Evolutionary conservation across 495 filamentous ascomycete species (phyloP).

Genomic region (Hyaloscypha hepaticicola): DNA sequence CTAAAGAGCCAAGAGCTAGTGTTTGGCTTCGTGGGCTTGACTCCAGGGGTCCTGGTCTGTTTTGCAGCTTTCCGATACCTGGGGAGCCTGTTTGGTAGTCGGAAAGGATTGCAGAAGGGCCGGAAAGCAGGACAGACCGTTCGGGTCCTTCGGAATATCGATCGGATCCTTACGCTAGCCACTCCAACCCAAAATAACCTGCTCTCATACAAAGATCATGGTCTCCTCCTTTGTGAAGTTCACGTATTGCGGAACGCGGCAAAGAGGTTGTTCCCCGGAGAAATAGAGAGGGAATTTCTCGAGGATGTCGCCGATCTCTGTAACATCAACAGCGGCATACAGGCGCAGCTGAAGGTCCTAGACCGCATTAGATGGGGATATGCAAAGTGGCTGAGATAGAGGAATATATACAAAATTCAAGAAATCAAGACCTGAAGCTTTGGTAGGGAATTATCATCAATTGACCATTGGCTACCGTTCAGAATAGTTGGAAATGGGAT

Average conservation of each 20-base stretch:
- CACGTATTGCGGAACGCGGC: slow-evolving; percentile 72
- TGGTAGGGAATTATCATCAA: not conserved
- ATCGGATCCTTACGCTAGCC: slow-evolving; percentile 73
- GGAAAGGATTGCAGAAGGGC: slow-evolving; percentile 61
- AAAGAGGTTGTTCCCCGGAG: slow-evolving; percentile 58
- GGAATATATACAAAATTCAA: not conserved
- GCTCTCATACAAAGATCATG: slow-evolving; percentile 86
- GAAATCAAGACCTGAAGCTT: not conserved
- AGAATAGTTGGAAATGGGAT: not conserved
- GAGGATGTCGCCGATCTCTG: slow-evolving; percentile 82
- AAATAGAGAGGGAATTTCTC: slow-evolving; percentile 75
- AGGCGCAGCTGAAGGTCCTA: slow-evolving; percentile 70
- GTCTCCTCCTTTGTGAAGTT: slow-evolving; percentile 83
- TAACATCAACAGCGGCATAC: slow-evolving; percentile 69
- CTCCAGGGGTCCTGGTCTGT: slow-evolving; percentile 83
- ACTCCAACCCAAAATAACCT: slow-evolving; percentile 57
- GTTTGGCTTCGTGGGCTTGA: slow-evolving; percentile 92
- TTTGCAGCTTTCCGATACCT: slow-evolving; percentile 75
- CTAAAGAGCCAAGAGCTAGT: slow-evolving; percentile 96
- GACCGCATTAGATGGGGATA: slow-evolving; percentile 87
- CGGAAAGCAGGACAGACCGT: slow-evolving; percentile 63
- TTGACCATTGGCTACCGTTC: not conserved
- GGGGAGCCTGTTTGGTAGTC: slow-evolving; percentile 60
- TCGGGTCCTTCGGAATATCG: slow-evolving; percentile 76
- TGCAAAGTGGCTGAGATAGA: slow-evolving; percentile 62